Percentiles rank a stretch among this genome's conserved stretches.
phyloP scores from a whole-genome alignment of 768 basidiomycete species.

The Russula compacta region DNA sequence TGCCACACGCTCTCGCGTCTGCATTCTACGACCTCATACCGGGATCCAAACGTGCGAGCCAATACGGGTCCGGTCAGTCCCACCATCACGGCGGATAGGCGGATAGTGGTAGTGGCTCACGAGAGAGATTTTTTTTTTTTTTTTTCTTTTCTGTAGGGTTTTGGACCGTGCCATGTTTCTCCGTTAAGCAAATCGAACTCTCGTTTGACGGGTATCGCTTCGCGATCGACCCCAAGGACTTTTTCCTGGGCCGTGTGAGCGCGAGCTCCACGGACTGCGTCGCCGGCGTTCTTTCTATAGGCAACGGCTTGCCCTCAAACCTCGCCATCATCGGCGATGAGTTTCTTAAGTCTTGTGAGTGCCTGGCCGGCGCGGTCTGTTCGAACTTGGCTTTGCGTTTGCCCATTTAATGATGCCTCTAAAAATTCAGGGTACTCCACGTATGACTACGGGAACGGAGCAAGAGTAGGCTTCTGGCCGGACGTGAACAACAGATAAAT shows the following conservation, averaged over 20 bases:
- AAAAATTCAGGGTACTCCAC: slow-evolving; percentile 44
- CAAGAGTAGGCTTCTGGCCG: slow-evolving; percentile 48
- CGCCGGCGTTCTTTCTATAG: slow-evolving; percentile 43
- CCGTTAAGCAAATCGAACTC: slow-evolving; percentile 31
- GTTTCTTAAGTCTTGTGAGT: slow-evolving; percentile 61
- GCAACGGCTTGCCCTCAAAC: slow-evolving; percentile 38
- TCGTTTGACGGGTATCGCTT: slow-evolving; percentile 37
- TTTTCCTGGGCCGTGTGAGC: slow-evolving; percentile 41
- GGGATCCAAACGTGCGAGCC: slow-evolving; percentile 32
- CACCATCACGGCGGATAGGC: not conserved
- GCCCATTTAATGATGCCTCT: not conserved
- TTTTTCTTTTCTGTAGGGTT: slow-evolving; percentile 30
- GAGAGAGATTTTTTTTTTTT: not conserved
- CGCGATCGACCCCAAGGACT: slow-evolving; percentile 38
- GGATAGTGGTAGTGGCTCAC: not conserved
- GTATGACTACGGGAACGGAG: slow-evolving; percentile 49
- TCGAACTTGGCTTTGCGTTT: not conserved
- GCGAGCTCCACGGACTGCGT: slow-evolving; percentile 42
- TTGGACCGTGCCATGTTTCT: slow-evolving; percentile 47
- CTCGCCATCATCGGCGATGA: slow-evolving; percentile 55
- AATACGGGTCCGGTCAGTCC: slow-evolving; percentile 36
- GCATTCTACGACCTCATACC: slow-evolving; percentile 48
- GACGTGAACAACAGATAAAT: slow-evolving; percentile 38
- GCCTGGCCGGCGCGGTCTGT: not conserved
- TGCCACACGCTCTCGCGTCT: slow-evolving; percentile 36